Base-by-base conservation (phyloP, 345 rosid genomes). In the Eucalyptus curtisii region DNA sequence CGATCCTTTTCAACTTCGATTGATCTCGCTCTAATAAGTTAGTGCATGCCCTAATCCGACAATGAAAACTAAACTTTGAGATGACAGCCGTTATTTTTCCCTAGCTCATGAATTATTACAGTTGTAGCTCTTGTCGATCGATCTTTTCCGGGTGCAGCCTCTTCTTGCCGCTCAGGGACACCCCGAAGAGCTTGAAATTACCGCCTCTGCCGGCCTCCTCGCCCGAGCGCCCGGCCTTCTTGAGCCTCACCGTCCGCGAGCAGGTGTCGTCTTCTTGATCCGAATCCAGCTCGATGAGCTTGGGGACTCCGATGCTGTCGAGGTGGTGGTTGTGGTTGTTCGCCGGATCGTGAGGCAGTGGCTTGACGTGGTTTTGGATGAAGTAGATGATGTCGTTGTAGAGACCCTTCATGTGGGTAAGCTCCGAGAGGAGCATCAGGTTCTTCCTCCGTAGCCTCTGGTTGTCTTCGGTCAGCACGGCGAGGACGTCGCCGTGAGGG, bases 361-460 rank as follows among this genome's bases (percentile, higher is more conserved):
- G 93, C 85, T 92, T 91, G 45, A 92, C 95, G 88, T 95, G 95
- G 89, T 93, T 94, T 45, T 95, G 97, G 90, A 95, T 91, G 91
- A 95, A 95, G 90, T 92, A 95, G 53, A 95, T 90, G 49, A 94
- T 93, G 90, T 93, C 95, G 89, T 93, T 94, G 92, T 95, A 95
- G 85, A 94, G 95, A 37, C 42, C 91, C 91, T 93, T 95, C 97
- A 93, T 93, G 92, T 92, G 95, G 37, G 92, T 61, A 24, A 95
- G 95, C 88, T 94, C 96, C 33, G 96, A 93, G n/a, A 93, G 31
- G 25, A 95, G 93, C 94, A 91, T 89, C 88, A 85, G 89, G 91
- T 95, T 95, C 88, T 89, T 95, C 86, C 91, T 89, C 49, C 94
- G 86, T 19, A 95, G 91, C 31, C 94, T 89, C 59, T 93, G 92